Evolutionary conservation across 2,329 filamentous ascomycete species (phyloP).

Genomic region (Cladophialophora exuberans): DNA sequence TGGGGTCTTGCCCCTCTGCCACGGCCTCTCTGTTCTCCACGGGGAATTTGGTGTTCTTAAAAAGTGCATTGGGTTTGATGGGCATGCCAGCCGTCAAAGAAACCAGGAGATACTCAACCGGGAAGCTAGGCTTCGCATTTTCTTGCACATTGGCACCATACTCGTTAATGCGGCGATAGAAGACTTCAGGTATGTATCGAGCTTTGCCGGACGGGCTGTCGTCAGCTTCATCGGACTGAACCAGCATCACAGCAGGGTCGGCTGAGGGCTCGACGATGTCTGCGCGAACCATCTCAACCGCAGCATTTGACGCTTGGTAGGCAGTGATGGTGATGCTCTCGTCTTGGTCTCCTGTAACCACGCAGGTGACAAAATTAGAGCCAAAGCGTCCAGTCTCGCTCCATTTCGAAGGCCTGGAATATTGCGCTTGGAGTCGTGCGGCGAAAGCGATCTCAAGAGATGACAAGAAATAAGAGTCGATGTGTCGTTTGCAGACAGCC

Average conservation of each 20-base stretch:
- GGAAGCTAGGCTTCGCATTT: constrained; percentile 94
- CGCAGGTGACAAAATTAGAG: constrained; percentile 95
- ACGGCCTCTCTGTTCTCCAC: constrained; percentile 89
- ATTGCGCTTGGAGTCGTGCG: constrained; percentile 80
- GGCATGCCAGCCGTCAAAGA: constrained; percentile 97
- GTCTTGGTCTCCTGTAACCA: constrained; percentile 88
- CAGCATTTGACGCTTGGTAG: constrained; percentile 93
- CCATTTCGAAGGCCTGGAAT: constrained; percentile 93
- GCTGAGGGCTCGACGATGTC: constrained; percentile 95
- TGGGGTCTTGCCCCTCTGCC: constrained; percentile 81
- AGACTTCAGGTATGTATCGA: constrained; percentile 95
- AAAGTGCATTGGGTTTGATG: constrained; percentile 74
- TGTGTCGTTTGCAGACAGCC: constrained; percentile 92
- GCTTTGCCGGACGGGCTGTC: constrained; percentile 69
- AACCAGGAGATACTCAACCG: constrained; percentile 93
- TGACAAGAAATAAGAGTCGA: constrained; percentile 91
- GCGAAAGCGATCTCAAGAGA: constrained; percentile 92
- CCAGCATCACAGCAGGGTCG: constrained; percentile 90
- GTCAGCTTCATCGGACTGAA: constrained; percentile 88
- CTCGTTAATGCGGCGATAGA: constrained; percentile 93
- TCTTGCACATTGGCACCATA: constrained; percentile 96
- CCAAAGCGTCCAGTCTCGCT: constrained; percentile 92
- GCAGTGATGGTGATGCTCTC: constrained; percentile 86
- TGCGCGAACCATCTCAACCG: constrained; percentile 94
- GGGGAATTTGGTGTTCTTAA: constrained; percentile 73